Conservation (phyloP, 2,329 filamentous ascomycete species). For the Pseudogymnoascus verrucosus region DNA sequence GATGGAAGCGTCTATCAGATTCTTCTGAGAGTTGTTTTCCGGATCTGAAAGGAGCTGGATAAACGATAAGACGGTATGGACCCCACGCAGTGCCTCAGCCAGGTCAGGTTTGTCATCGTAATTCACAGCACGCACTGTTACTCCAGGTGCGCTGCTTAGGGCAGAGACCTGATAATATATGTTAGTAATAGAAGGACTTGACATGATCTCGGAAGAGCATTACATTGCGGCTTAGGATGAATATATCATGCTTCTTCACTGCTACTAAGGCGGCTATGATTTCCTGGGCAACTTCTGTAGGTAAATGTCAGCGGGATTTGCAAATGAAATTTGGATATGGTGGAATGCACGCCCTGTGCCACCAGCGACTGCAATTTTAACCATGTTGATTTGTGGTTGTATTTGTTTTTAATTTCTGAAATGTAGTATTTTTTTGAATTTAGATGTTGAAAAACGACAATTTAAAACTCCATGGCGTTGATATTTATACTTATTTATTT, state of each 20-base stretch:
- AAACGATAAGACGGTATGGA: conserved; percentile 46
- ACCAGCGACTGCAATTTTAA: not conserved
- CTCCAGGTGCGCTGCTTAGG: conserved; percentile 17
- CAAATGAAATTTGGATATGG: not conserved
- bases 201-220: not conserved
- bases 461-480: not conserved
- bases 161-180: conserved; percentile 20
- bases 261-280: conserved; percentile 42
- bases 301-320: not conserved
- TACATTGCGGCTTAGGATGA: conserved; percentile 42
- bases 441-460: not conserved
- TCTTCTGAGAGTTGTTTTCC: conserved; percentile 29
- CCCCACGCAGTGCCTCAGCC: conserved; percentile 32
- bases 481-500: not conserved
- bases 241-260: conserved; percentile 43
- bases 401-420: too few relatives aligned
- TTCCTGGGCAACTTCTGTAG: conserved; percentile 43
- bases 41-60: conserved; percentile 17
- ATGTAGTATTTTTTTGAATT: too few relatives aligned
- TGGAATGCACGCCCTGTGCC: not conserved
- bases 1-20: conserved; percentile 33
- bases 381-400: not conserved
- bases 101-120: conserved; percentile 36
- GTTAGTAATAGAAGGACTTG: conserved; percentile 9
- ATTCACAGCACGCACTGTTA: conserved; percentile 35